Evolutionary conservation across 2,329 filamentous ascomycete species (phyloP).

Genomic region (Colletotrichum truncatum): DNA sequence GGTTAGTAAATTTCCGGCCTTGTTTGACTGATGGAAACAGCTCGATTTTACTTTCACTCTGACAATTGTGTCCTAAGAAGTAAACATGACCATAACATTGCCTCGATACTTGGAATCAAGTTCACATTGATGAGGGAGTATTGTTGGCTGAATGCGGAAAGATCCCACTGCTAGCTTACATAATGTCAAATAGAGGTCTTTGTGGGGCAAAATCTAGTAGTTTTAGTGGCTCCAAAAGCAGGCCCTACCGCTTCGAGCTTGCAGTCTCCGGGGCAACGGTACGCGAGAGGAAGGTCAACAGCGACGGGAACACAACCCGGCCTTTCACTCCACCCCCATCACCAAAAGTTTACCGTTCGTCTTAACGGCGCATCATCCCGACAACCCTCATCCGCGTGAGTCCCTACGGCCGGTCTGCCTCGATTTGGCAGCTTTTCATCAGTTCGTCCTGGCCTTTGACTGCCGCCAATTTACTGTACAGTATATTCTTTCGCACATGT

Average conservation of each 20-base stretch:
- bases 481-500: constrained; percentile 37
- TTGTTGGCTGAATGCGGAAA: neutral
- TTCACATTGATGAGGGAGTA: neutral
- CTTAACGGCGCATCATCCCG: constrained; percentile 25
- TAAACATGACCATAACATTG: neutral
- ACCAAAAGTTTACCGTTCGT: constrained; percentile 28
- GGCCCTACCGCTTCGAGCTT: neutral
- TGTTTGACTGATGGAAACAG: too few relatives aligned
- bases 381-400: constrained; percentile 19
- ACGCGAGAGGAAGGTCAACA: constrained; percentile 30
- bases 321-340: constrained; percentile 23
- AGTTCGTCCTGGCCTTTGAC: constrained; percentile 33
- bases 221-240: neutral
- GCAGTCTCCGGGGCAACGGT: constrained; percentile 24
- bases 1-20: too few relatives aligned
- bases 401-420: constrained; percentile 18
- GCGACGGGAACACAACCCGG: constrained; percentile 15
- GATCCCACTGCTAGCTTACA: neutral
- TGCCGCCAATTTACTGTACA: neutral
- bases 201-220: neutral
- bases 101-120: neutral
- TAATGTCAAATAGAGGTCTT: neutral
- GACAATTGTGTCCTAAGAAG: neutral
- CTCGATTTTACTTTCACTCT: too few relatives aligned
- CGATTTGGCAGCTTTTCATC: constrained; percentile 37